A percentile compares a stretch with the other conserved stretches of the same genome.
These are phyloP conservation scores for Butyriboletus appendiculatus DNA, from an alignment of 1,284 basidiomycete species.

Conservation along the genomic window DNA sequence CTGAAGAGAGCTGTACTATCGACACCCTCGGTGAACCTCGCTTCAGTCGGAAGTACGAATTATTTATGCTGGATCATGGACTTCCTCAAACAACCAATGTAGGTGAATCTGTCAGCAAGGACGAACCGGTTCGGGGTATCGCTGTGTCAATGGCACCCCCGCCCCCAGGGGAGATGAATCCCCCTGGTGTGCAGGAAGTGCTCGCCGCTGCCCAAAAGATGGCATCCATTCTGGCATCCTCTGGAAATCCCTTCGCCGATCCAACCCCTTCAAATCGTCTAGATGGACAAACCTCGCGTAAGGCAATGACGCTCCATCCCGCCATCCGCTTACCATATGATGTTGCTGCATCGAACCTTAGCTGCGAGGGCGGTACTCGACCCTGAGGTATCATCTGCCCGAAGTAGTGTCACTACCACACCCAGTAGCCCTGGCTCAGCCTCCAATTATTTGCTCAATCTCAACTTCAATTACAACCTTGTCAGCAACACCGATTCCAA, in stretches of 20 bases:
- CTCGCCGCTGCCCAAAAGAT: background rate
- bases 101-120: background rate
- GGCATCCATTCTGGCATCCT: background rate
- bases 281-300: conserved; percentile 5
- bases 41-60: conserved; percentile 8
- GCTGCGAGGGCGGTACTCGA: background rate
- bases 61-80: background rate
- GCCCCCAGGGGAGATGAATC: background rate
- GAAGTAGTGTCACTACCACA: background rate
- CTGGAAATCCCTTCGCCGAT: background rate
- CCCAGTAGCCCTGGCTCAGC: conserved; percentile 6
- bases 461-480: conserved; percentile 5
- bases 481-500: conserved; percentile 1
- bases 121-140: background rate
- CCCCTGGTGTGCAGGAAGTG: background rate
- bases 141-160: background rate
- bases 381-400: background rate
- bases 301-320: background rate
- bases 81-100: background rate
- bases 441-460: background rate
- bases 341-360: background rate
- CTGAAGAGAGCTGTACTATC: conserved; percentile 12
- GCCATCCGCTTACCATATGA: background rate
- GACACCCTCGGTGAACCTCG: background rate
- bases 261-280: background rate